phyloP scores from a whole-genome alignment of 768 basidiomycete genomes.

The Lactifluus pinguis region DNA sequence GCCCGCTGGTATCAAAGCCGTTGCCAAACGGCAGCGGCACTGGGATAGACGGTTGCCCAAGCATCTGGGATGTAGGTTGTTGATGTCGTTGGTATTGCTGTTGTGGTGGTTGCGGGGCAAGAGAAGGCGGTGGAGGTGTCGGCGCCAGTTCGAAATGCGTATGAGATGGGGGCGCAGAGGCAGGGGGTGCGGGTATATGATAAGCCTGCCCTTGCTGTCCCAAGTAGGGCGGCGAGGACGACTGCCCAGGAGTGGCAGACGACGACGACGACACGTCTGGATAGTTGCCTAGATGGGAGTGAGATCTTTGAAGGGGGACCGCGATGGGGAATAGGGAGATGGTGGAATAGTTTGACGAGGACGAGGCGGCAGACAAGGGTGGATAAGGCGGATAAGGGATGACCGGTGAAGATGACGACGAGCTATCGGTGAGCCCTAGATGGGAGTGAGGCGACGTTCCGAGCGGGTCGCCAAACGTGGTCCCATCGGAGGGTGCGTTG shows the following conservation, averaged over 20 bases:
- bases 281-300: conserved; percentile 7
- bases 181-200: conserved; percentile 2
- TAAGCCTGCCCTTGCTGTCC: conserved; percentile 7
- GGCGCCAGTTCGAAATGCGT: conserved; percentile 13
- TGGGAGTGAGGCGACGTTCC: conserved; percentile 6
- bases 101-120: not conserved
- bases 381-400: conserved; percentile 5
- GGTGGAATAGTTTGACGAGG: conserved; percentile 5
- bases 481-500: not conserved
- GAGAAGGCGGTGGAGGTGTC: not conserved
- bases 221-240: not conserved
- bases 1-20: not conserved
- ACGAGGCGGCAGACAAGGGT: not conserved
- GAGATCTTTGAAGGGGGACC: conserved; percentile 3
- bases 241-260: not conserved
- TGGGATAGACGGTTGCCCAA: not conserved
- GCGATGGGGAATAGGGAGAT: conserved; percentile 8
- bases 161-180: conserved; percentile 16
- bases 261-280: not conserved
- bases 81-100: not conserved
- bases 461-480: conserved; percentile 1
- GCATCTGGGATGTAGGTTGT: not conserved
- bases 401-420: not conserved
- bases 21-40: conserved; percentile 12
- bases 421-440: not conserved